These are phyloP conservation scores for Hypomyces perniciosus DNA, from an alignment of 2,329 filamentous ascomycete genomes.

Conservation along the genomic window DNA sequence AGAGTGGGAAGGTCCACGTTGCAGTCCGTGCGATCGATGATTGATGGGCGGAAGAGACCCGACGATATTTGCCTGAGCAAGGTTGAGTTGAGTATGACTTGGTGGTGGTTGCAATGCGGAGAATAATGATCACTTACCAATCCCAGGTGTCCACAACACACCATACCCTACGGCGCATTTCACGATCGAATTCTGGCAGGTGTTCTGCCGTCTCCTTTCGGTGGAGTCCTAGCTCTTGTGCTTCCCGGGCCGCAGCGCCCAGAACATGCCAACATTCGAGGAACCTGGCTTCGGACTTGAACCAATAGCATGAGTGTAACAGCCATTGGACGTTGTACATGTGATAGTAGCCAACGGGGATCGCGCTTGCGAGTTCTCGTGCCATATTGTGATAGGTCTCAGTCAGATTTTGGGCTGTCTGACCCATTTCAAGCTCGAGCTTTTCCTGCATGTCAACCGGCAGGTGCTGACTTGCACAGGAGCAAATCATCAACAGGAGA, in stretches of 20 bases:
- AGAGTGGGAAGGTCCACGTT: conserved; percentile 23
- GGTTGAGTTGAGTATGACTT: neutral
- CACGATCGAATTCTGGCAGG: conserved; percentile 24
- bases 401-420: conserved; percentile 17
- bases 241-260: conserved; percentile 26
- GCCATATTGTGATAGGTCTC: conserved; percentile 21
- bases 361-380: conserved; percentile 21
- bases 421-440: conserved; percentile 18
- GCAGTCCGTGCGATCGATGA: conserved; percentile 26
- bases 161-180: conserved; percentile 28
- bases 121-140: conserved; percentile 20
- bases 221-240: conserved; percentile 25
- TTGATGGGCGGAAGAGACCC: conserved; percentile 24
- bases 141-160: conserved; percentile 29
- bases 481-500: conserved; percentile 24
- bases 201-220: conserved; percentile 15
- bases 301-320: conserved; percentile 28
- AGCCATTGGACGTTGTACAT: conserved; percentile 24
- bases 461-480: conserved; percentile 25
- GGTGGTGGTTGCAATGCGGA: no score
- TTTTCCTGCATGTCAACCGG: conserved; percentile 16
- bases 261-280: conserved; percentile 27
- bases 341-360: conserved; percentile 24
- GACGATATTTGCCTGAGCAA: conserved; percentile 27
- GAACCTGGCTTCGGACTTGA: conserved; percentile 27